Evolutionary conservation across 2,329 filamentous ascomycete species (phyloP).

Genomic region (Raffaelea ambrosiae): DNA sequence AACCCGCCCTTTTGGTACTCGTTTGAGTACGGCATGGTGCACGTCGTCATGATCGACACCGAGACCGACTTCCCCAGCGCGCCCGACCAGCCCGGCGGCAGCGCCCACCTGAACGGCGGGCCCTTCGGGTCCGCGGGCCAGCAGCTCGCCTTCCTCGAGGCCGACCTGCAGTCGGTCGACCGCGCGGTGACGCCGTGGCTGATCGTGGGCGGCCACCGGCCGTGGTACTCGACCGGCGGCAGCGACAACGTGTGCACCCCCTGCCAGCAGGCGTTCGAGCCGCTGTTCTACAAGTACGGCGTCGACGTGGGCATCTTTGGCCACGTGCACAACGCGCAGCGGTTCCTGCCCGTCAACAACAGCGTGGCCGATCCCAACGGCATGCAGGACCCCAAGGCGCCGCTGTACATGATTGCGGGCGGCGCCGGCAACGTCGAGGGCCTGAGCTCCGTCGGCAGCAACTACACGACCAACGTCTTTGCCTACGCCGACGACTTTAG

Average conservation of each 20-base stretch:
- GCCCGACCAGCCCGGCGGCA: slow-evolving; percentile 27
- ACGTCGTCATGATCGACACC: slow-evolving; percentile 46
- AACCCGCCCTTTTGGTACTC: slow-evolving; percentile 52
- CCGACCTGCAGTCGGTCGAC: slow-evolving; percentile 48
- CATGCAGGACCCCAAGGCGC: slow-evolving; percentile 23
- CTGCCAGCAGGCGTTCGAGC: slow-evolving; percentile 45
- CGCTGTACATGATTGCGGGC: neutral
- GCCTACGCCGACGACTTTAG: slow-evolving; percentile 44
- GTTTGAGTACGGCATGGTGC: slow-evolving; percentile 50
- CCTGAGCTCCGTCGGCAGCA: slow-evolving; percentile 29
- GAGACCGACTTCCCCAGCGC: slow-evolving; percentile 47
- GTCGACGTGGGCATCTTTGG: slow-evolving; percentile 50
- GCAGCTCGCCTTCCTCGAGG: slow-evolving; percentile 45
- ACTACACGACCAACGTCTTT: slow-evolving; percentile 35
- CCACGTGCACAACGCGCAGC: slow-evolving; percentile 50
- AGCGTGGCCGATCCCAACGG: slow-evolving; percentile 25
- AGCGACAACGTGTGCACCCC: slow-evolving; percentile 25
- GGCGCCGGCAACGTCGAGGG: slow-evolving; percentile 46
- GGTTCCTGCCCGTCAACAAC: slow-evolving; percentile 34
- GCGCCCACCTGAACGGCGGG: slow-evolving; percentile 31
- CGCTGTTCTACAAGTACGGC: slow-evolving; percentile 44
- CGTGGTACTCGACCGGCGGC: slow-evolving; percentile 35
- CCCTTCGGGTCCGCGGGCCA: slow-evolving; percentile 40
- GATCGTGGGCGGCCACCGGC: slow-evolving; percentile 32
- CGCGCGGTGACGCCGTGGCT: slow-evolving; percentile 46